Evolutionary conservation across 345 rosid genomes (phyloP).

Genomic region (Jatropha curcas): DNA sequence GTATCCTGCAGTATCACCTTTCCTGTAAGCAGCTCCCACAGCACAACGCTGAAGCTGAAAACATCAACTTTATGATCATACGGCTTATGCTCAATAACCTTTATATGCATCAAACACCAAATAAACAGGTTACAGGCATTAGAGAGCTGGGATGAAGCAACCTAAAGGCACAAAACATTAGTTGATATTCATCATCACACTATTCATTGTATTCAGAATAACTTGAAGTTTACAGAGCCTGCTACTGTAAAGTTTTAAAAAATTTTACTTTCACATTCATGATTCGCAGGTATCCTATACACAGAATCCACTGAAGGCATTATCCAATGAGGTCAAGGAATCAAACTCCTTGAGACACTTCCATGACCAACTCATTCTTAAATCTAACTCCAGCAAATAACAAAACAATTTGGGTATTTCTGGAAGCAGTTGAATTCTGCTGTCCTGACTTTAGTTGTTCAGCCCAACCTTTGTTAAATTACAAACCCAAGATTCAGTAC

Average conservation of each 20-base stretch:
- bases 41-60: constrained; percentile 60
- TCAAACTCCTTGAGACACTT: background rate
- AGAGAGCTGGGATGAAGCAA: constrained; percentile 14
- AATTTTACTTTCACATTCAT: background rate
- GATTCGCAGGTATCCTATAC: background rate
- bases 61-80: constrained; percentile 66
- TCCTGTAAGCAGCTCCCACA: constrained; percentile 72
- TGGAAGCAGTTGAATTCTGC: background rate
- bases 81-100: constrained; percentile 69
- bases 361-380: background rate
- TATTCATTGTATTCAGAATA: background rate
- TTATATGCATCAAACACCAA: constrained; percentile 29
- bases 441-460: background rate
- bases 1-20: constrained; percentile 38
- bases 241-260: background rate
- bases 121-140: constrained; percentile 15
- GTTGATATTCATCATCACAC: background rate
- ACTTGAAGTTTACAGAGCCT: background rate
- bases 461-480: background rate
- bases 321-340: background rate
- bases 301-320: background rate
- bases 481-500: background rate
- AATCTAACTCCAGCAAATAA: background rate
- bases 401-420: background rate
- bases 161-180: constrained; percentile 8